phyloP scores from a whole-genome alignment of 805 yeast genomes.

The Zygoascus tannicola region DNA sequence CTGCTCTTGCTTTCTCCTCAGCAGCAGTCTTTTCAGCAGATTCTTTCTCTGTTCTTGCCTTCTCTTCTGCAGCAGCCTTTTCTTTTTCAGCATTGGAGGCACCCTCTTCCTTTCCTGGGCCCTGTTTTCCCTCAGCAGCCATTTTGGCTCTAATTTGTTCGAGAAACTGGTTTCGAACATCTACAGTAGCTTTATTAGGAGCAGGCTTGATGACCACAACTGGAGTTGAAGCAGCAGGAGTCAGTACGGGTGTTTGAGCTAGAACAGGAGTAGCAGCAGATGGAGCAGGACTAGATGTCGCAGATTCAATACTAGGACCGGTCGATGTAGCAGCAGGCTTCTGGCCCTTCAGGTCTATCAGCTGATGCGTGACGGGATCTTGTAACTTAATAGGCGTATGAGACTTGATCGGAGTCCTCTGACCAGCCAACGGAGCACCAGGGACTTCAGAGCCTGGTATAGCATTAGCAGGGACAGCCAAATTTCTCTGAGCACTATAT shows the following conservation, averaged over 20 bases:
- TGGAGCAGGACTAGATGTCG: slow-evolving; percentile 3
- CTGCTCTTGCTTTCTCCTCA: slow-evolving; percentile 12
- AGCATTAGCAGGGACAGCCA: slow-evolving; percentile 1
- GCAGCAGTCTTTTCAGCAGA: slow-evolving; percentile 6
- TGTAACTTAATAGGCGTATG: slow-evolving; percentile 21
- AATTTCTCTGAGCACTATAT: background rate
- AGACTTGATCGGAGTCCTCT: slow-evolving; percentile 1
- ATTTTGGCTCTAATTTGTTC: slow-evolving; percentile 13
- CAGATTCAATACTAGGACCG: slow-evolving; percentile 2
- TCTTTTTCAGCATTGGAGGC: slow-evolving; percentile 11
- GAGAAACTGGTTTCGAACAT: slow-evolving; percentile 12
- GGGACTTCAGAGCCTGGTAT: slow-evolving; percentile 7
- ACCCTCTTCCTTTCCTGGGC: slow-evolving; percentile 9
- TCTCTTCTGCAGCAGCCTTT: slow-evolving; percentile 12
- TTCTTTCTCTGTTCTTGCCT: slow-evolving; percentile 1
- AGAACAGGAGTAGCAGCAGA: slow-evolving; percentile 4
- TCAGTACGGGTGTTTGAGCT: background rate
- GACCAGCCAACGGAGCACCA: slow-evolving; percentile 2
- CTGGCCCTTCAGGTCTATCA: slow-evolving; percentile 14
- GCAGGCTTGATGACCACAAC: slow-evolving; percentile 2
- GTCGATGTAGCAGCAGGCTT: background rate
- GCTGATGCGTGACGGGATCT: slow-evolving; percentile 21
- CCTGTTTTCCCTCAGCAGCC: slow-evolving; percentile 8
- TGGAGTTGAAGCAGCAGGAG: background rate
- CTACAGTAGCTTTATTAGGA: slow-evolving; percentile 7